Evolutionary conservation across 225 moss, liverwort and hornwort genomes (phyloP).

Genomic region (Straminergon stramineum): DNA sequence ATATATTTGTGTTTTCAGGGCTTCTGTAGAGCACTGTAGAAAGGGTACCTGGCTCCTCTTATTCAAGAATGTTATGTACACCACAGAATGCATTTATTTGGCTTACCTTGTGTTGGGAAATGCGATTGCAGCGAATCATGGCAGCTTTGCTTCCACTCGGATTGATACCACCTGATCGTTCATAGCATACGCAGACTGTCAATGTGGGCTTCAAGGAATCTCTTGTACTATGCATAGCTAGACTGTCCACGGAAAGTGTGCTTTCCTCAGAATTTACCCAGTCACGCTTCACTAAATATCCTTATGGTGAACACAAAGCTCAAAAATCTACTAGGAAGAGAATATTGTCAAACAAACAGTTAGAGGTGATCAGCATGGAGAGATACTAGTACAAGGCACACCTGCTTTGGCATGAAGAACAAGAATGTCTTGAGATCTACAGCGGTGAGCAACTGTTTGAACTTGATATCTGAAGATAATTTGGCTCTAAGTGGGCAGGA

Average conservation of each 20-base stretch:
- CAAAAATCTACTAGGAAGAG: not conserved
- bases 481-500: not conserved
- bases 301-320: not conserved
- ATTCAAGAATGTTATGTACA: not conserved
- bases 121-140: not conserved
- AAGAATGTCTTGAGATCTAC: not conserved
- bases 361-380: not conserved
- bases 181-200: constrained; percentile 4
- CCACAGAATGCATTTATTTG: not conserved
- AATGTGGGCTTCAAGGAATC: not conserved
- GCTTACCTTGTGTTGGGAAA: not conserved
- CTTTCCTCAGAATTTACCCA: not conserved
- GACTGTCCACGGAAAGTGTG: not conserved
- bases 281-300: not conserved
- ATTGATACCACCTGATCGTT: not conserved
- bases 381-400: not conserved
- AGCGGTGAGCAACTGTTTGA: not conserved
- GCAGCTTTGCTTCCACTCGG: not conserved
- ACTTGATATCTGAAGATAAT: not conserved
- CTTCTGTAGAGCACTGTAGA: not conserved
- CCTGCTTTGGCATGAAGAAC: constrained; percentile 1
- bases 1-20: not conserved
- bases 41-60: not conserved
- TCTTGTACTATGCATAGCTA: not conserved
- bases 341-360: not conserved